Conservation (phyloP, 1,284 basidiomycete genomes). For the Rhodotorula sp. region DNA sequence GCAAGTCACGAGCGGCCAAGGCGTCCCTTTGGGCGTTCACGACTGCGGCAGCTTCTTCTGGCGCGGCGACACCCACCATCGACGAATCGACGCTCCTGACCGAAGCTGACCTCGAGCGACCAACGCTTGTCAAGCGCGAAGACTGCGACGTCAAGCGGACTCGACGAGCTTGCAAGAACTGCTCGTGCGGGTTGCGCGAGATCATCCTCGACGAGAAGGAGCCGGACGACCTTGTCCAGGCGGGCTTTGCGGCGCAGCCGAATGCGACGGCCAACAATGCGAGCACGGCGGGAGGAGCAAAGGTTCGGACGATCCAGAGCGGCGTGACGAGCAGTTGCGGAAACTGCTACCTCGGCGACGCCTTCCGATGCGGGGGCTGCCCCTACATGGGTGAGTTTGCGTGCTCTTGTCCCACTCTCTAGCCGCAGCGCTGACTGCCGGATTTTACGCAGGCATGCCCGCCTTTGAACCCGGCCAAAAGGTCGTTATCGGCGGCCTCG, state of each 20-base stretch:
- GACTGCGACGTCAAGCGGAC: constrained; percentile 49
- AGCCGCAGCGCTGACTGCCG: too few relatives aligned
- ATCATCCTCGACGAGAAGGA: constrained; percentile 72
- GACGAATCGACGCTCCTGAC: constrained; percentile 74
- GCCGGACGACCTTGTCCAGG: constrained; percentile 53
- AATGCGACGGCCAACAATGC: constrained; percentile 60
- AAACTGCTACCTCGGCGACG: constrained; percentile 97
- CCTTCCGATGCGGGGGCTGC: constrained; percentile 92
- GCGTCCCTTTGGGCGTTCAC: constrained; percentile 71
- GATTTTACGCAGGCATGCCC: constrained; percentile 78
- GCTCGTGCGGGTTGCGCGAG: constrained; percentile 90
- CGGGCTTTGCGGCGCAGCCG: constrained; percentile 46
- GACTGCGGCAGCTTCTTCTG: constrained; percentile 31
- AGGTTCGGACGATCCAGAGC: constrained; percentile 37
- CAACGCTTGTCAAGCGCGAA: constrained; percentile 65
- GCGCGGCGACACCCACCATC: constrained; percentile 58
- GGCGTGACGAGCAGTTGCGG: constrained; percentile 89
- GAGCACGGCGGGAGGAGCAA: constrained; percentile 61
- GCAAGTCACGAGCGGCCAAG: constrained; percentile 59
- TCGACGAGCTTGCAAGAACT: constrained; percentile 87
- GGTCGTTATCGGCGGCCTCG: constrained; percentile 29
- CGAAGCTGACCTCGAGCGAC: constrained; percentile 65
- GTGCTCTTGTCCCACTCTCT: too few relatives aligned
- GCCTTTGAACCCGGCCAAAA: constrained; percentile 85
- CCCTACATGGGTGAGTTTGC: constrained; percentile 91